These are phyloP conservation scores for Bodo saltans DNA, from an alignment of 78 protist species.

Conservation along the genomic window DNA sequence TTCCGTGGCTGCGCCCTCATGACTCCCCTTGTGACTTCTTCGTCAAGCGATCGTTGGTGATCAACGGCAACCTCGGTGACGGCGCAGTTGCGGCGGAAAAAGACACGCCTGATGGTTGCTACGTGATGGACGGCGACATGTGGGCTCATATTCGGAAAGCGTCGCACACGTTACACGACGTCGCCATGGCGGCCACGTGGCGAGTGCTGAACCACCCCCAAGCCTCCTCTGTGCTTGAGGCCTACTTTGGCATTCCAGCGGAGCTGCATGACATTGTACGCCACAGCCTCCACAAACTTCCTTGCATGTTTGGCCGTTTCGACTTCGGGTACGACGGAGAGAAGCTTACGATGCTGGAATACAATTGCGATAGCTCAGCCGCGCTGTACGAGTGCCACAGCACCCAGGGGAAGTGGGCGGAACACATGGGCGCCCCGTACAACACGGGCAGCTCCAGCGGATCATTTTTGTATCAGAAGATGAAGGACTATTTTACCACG, in stretches of 20 bases:
- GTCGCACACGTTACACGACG: background rate
- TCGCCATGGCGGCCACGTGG: background rate
- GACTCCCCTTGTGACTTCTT: background rate
- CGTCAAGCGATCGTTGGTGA: background rate
- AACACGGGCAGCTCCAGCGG: background rate
- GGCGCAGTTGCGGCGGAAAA: no score
- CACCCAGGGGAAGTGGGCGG: background rate
- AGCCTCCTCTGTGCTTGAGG: no score
- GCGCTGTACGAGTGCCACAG: background rate
- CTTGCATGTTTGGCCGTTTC: background rate
- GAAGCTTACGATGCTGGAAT: background rate
- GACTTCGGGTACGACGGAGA: background rate
- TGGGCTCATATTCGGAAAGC: background rate
- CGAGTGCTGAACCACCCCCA: no score
- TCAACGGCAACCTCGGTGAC: no score
- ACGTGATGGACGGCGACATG: background rate
- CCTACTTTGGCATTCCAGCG: background rate
- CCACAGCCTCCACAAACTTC: background rate
- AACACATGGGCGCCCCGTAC: background rate
- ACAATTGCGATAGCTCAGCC: background rate
- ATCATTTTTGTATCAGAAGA: background rate
- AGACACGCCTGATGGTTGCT: no score
- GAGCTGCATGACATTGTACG: background rate
- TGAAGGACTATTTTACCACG: background rate
- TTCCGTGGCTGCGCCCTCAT: background rate